Evolutionary conservation across 2,329 filamentous ascomycete species (phyloP), one percentile per base, ranked within the genome.

Genomic region (Aspergillaceae sp.): DNA sequence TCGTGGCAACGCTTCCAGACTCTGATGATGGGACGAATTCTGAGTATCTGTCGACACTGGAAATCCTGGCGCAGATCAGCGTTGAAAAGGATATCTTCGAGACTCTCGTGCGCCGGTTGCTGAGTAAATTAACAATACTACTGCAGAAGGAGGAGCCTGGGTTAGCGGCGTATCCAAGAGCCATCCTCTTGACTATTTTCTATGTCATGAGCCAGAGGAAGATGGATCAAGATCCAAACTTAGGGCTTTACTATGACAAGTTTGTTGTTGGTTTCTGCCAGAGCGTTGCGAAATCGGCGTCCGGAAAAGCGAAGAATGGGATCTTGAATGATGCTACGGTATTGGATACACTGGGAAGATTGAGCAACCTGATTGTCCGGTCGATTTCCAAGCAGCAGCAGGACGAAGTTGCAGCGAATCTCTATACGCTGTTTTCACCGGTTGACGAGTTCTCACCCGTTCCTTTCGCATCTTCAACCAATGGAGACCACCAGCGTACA

Each of bases 41-140:
- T 5, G 60, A 63, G 4, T 82, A 82, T 55, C 56, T 75, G n/a
- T 65, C 73, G 4, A 77, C 79, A 0, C 65, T 86, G 27, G 81
- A 84, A 55, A 79, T 74, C 0, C 75, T 86, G 48, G 80, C 82
- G 2, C 79, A 82, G 54, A 74, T 86, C 19, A 80, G 78, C 45
- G 70, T 73, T 7, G 81, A 84, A 56, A 73, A 75, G 49, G 74
- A 80, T 34, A 71, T 84, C 8, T 83, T 84, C 50, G 76, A 82
- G 48, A 83, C 80, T 0, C 67, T 85, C 6, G 73, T 83, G 32
- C 68, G 82, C 36, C 72, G 80, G 29, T 64, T 85, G 29, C 76
- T 83, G 60, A 83, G 78, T 66, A 84, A 82, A 55, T 65, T 84
- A 29, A 74, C 77, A 42, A 63, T 76, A 10, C 70, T 82, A 34